Evolutionary conservation across 768 basidiomycete genomes (phyloP), one percentile per base, ranked within the genome.

Genomic region (Baorangia bicolor): DNA sequence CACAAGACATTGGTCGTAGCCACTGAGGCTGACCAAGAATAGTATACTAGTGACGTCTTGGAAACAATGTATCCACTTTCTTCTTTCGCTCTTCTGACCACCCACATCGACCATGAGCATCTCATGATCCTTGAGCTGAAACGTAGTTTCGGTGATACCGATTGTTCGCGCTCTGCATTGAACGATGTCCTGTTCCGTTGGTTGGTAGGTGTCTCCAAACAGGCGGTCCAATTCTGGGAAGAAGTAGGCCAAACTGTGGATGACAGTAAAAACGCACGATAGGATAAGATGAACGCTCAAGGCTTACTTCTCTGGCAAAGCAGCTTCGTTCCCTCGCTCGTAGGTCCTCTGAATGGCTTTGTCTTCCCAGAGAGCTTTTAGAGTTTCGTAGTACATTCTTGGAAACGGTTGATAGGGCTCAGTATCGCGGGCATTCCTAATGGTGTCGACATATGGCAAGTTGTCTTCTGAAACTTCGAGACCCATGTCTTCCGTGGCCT

Each of bases 61-160:
- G 76, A 94, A 95, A 69, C 90, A 93, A 65, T 94, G 92, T 63
- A 94, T 94, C 92, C 92, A 94, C 71, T 94, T 95, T 71, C 92
- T 79, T 57, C 94, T 76, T 69, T 94, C 94, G 70, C 87, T 92
- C 79, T 95, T 92, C 76, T 97, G 94, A 7, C 94, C 94, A 28
- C 90, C 90, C 34, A 90, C 94, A 66, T 97, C 94, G 53, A 97
- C 89, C 88, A 98, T 92, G 51, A 93, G 78, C 86, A 94, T 86
- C 61, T 91, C 87, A 54, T 92, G 87, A 40, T 87, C 88, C 60
- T 81, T 78, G 52, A 94, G 78, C 41, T 78, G 77, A 74, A 97
- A 96, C 18, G 84, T 82, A 1, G 93, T 96, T 72, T 93, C 91
- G 9, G 88, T 92, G 66, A 94, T 94, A 20, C 94, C 94, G 16